Conservation (phyloP, 148 eudicot species). For the Cornus florida region DNA sequence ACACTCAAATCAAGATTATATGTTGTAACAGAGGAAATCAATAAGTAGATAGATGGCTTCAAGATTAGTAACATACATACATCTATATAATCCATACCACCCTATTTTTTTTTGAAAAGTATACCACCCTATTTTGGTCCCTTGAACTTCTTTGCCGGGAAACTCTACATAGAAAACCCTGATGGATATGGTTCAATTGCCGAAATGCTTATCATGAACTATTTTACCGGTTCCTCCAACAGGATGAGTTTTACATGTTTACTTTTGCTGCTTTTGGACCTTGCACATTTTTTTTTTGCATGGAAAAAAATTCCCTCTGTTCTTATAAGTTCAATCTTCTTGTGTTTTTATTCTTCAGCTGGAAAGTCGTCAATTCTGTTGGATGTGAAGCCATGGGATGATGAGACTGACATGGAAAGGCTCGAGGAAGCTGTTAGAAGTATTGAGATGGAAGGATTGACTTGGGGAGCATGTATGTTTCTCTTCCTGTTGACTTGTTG, state of each 20-base stretch:
- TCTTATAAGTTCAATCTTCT: not conserved
- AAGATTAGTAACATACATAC: not conserved
- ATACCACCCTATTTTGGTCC: too few relatives aligned
- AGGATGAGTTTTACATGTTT: not conserved
- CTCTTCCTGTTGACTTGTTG: not conserved
- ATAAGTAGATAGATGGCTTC: not conserved
- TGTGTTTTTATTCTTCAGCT: conserved; percentile 29
- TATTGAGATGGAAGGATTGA: conserved; percentile 59
- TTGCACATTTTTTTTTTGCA: not conserved
- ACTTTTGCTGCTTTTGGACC: too few relatives aligned
- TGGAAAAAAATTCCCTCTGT: too few relatives aligned
- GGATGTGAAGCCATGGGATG: conserved; percentile 80
- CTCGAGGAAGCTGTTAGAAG: conserved; percentile 71
- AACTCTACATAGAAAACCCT: too few relatives aligned
- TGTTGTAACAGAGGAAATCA: not conserved
- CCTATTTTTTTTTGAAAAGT: too few relatives aligned
- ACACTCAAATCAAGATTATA: too few relatives aligned
- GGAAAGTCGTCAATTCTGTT: conserved; percentile 65
- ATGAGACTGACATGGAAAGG: conserved; percentile 74
- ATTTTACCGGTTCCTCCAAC: not conserved
- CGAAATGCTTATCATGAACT: not conserved
- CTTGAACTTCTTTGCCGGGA: too few relatives aligned
- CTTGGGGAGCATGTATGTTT: conserved; percentile 78
- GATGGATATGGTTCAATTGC: not conserved
- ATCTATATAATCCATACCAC: not conserved